Conservation (phyloP, 345 rosid species). For the Heritiera fomes region DNA sequence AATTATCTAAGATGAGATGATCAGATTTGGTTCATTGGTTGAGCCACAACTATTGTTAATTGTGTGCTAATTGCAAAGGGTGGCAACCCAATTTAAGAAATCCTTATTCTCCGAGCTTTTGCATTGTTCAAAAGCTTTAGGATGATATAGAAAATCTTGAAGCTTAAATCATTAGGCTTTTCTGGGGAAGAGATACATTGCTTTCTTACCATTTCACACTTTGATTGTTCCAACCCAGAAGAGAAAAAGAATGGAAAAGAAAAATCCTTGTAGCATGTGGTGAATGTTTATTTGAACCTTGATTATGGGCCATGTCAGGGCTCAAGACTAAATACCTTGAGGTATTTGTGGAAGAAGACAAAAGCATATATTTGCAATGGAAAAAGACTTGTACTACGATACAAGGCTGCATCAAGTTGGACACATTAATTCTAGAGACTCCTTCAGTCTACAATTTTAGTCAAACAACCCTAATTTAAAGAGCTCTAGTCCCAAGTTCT, state of each 20-base stretch:
- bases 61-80: not conserved
- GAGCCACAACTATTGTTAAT: not conserved
- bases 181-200: not conserved
- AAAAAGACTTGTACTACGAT: not conserved
- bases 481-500: not conserved
- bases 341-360: not conserved
- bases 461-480: not conserved
- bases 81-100: not conserved
- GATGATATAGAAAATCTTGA: not conserved
- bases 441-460: not conserved
- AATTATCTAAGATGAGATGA: not conserved
- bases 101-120: not conserved
- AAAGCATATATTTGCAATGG: not conserved
- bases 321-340: not conserved
- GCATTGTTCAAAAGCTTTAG: not conserved
- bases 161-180: not conserved
- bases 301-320: slow-evolving; percentile 5
- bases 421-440: not conserved
- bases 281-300: slow-evolving; percentile 1
- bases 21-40: not conserved
- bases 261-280: slow-evolving; percentile 2
- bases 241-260: not conserved
- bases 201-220: slow-evolving; percentile 3
- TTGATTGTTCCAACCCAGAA: not conserved
- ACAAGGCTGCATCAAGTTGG: slow-evolving; percentile 20